Percentiles rank a stretch among this genome's conserved stretches.
phyloP scores from a whole-genome alignment of 768 basidiomycete genomes.

The Leccinellum luteum region DNA sequence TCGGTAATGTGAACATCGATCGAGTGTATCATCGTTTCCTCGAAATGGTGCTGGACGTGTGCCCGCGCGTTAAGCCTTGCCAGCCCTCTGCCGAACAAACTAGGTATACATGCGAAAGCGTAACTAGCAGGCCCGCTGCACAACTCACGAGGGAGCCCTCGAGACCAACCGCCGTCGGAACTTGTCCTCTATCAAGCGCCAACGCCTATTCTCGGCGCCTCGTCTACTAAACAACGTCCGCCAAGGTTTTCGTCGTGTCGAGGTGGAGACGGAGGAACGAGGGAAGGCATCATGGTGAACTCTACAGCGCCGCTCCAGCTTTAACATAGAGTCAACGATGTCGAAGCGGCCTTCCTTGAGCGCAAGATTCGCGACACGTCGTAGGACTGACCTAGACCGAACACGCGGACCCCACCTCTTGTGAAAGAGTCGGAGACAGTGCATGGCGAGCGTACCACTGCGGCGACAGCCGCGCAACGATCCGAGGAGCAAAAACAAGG shows the following conservation, averaged over 20 bases:
- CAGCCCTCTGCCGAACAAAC: neutral
- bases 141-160: neutral
- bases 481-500: slow-evolving; percentile 57
- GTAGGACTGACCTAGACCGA: slow-evolving; percentile 56
- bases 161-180: slow-evolving; percentile 14
- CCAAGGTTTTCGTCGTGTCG: slow-evolving; percentile 19
- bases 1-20: slow-evolving; percentile 18
- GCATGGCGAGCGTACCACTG: slow-evolving; percentile 55
- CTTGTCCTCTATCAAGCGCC: slow-evolving; percentile 26
- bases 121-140: neutral
- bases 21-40: slow-evolving; percentile 5
- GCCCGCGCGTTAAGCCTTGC: neutral
- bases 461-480: slow-evolving; percentile 45
- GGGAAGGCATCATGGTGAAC: slow-evolving; percentile 2
- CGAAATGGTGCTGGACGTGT: neutral
- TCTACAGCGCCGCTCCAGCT: slow-evolving; percentile 14
- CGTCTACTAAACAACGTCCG: slow-evolving; percentile 21
- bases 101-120: neutral
- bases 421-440: slow-evolving; percentile 44
- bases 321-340: slow-evolving; percentile 35
- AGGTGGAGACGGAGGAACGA: slow-evolving; percentile 5
- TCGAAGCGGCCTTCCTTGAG: slow-evolving; percentile 63
- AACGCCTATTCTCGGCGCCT: slow-evolving; percentile 32
- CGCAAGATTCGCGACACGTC: slow-evolving; percentile 56
- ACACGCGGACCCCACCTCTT: slow-evolving; percentile 54